Base-by-base conservation (phyloP, 179 eudicot genomes). In the Sideroxylon spinosum region DNA sequence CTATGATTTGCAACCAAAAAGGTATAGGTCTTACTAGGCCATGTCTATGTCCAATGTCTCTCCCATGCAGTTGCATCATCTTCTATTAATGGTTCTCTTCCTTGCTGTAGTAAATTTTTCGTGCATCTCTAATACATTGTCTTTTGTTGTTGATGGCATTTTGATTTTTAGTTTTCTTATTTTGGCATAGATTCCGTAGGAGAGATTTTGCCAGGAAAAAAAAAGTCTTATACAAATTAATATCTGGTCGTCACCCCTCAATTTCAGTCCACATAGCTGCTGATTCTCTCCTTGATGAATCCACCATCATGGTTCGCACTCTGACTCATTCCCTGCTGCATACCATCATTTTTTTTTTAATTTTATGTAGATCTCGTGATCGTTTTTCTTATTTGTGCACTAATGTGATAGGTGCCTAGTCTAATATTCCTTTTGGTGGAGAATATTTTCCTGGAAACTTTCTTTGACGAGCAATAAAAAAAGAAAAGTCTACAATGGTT, bases 171-270 rank as follows among this genome's bases (percentile, higher is more conserved):
- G 10, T 20, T 71, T 70, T 20, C 25, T 8, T 46, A 44, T 81
- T 52, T 16, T 14, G 67, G 44, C 85, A 83, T 91, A 93, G 97
- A 89, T 89, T 57, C 90, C 65, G 86, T 85, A 61, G 91, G 93
- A 68, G 98, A 94, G 80, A 83, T n/a, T 83, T 67, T 92, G 97
- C 84, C 94, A 81, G 68, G 98, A 94, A 90, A 91, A 91, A 80
- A 94, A 89, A 82, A 82, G 90, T 88, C 56, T 79, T 94, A 22
- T 94, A 92, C 91, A 94, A 94, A 79, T 71, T 94, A 80, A 92
- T 94, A 78, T 94, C 97, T 55, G 98, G 98, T 71, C 88, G 92
- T 61, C 98, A 94, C 82, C 82, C 98, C 78, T 94, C 98, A 55
- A 92, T 94, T 77, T 94, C 98, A 63, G 86, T 89, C 56, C 97